Evolutionary conservation across 202 grass and related monocot species (phyloP).

Genomic region (Elaeis oleifera): DNA sequence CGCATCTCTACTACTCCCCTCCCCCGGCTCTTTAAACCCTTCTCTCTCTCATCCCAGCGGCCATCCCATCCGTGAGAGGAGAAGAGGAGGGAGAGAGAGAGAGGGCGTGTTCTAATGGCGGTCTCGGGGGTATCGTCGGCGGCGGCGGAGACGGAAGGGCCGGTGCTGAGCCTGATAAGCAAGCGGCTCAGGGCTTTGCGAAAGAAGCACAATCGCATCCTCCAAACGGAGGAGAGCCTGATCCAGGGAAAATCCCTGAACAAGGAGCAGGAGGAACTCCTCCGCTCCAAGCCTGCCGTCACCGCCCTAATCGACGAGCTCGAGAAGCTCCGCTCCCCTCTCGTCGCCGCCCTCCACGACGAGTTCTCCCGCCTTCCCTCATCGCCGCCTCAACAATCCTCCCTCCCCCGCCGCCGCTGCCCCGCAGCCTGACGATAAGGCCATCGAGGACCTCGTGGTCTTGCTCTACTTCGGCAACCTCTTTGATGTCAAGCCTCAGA

Average conservation of each 20-base stretch:
- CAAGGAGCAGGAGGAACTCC: slow-evolving; percentile 89
- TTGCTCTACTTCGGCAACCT: slow-evolving; percentile 82
- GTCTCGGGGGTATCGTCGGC: background rate
- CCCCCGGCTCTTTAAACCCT: too few relatives aligned
- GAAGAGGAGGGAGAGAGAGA: too few relatives aligned
- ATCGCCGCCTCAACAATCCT: background rate
- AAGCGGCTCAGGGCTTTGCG: slow-evolving; percentile 88
- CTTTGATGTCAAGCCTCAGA: slow-evolving; percentile 72
- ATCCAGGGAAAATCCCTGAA: slow-evolving; percentile 68
- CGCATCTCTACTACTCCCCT: too few relatives aligned
- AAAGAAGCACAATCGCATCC: slow-evolving; percentile 95
- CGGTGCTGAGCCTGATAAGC: slow-evolving; percentile 61
- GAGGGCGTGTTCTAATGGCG: too few relatives aligned
- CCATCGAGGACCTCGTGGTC: slow-evolving; percentile 47
- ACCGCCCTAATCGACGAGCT: slow-evolving; percentile 67
- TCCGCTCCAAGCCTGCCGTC: slow-evolving; percentile 73
- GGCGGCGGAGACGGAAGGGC: slow-evolving; percentile 51
- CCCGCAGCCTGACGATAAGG: slow-evolving; percentile 24
- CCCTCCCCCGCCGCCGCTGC: background rate
- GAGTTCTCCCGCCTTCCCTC: slow-evolving; percentile 34
- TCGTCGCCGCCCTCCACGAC: slow-evolving; percentile 52
- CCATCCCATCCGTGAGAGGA: too few relatives aligned
- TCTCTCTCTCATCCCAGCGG: too few relatives aligned
- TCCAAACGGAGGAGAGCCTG: slow-evolving; percentile 85
- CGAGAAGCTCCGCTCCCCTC: slow-evolving; percentile 68